Base-by-base conservation (phyloP, 345 rosid genomes). In the Gynandropsis gynandra region DNA sequence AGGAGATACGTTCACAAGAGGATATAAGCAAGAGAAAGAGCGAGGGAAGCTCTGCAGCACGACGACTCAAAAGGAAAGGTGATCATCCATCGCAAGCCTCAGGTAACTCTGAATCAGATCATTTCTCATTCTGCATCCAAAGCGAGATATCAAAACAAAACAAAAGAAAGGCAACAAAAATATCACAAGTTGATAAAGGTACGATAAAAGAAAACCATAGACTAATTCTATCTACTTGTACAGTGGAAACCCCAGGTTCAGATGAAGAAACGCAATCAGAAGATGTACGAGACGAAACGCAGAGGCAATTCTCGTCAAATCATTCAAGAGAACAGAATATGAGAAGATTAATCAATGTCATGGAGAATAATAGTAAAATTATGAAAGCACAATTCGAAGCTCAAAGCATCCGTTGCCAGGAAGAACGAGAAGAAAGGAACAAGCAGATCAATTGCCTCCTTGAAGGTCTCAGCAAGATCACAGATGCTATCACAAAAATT, bases 341-440 rank as follows among this genome's bases (percentile, higher is more conserved):
- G 55, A 15, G 59, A 52, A 51, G 67, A 66, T 43, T 39, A 63
- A 41, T 24, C 29, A 24, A 24, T 24, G 29, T 24, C 4, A 24
- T 24, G 73, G n/a, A 69, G 48, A 56, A 58, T 70, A 74, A 69
- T 50, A 64, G 34, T 16, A 72, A 41, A 44, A 66, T 70, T 68
- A 49, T 64, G 49, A 58, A 56, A 20, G 67, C 67, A 32, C 78
- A 62, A 54, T 75, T 74, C 13, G 72, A 75, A 69, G 74, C 72
- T 18, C n/a, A n/a, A n/a, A n/a, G n/a, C n/a, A n/a, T n/a, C n/a
- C n/a, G n/a, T n/a, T n/a, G n/a, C n/a, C n/a, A n/a, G n/a, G n/a
- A n/a, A n/a, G n/a, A n/a, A n/a, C n/a, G n/a, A n/a, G n/a, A n/a
- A n/a, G n/a, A n/a, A n/a, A n/a, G n/a, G n/a, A n/a, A n/a, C n/a